Base-by-base conservation (phyloP, 306 rosid genomes). In the Sindora glabra region DNA sequence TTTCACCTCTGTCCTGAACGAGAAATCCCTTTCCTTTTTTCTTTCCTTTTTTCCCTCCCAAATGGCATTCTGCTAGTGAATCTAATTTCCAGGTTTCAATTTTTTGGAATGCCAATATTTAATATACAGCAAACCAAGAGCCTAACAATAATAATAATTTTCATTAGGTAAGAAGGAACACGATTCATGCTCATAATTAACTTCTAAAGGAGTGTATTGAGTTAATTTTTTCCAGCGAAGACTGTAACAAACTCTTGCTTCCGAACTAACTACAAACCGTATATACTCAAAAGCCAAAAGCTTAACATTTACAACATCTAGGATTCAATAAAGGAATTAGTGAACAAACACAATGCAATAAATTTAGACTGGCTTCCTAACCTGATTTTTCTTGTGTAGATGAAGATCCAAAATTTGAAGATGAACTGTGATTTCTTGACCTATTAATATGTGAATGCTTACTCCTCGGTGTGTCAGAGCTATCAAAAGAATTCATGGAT, bases 331-430 rank as follows among this genome's bases (percentile, higher is more conserved):
- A n/a, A n/a, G n/a, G n/a, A n/a, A n/a, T n/a, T 8, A 33, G 19
- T 19, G 15, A 9, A 21, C 22, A 47, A 10, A 18, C 17, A 8
- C 12, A 24, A 38, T 9, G 13, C 8, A 10, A 19, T 51, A 40
- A 56, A 68, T 13, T 19, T 12, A 33, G 52, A 51, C 12, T 24
- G 51, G 56, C 16, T 56, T 14, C 9, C 62, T 25, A 7, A 81
- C 90, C 85, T 78, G 74, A 34, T n/a, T 76, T 69, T 56, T 73
- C 77, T 38, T 56, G 64, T 33, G 14, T 51, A 58, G 68, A 26
- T 37, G 71, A 50, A 15, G 72, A 56, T 66, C 41, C 63, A 14
- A 44, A 15, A 53, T 69, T 52, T 68, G 37, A 19, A 19, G 65
- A 50, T 22, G 46, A 55, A 34, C 11, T 40, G 1, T 60, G 59